phyloP scores from a whole-genome alignment of 2,329 filamentous ascomycete genomes.

The Paecilomyces formosus region DNA sequence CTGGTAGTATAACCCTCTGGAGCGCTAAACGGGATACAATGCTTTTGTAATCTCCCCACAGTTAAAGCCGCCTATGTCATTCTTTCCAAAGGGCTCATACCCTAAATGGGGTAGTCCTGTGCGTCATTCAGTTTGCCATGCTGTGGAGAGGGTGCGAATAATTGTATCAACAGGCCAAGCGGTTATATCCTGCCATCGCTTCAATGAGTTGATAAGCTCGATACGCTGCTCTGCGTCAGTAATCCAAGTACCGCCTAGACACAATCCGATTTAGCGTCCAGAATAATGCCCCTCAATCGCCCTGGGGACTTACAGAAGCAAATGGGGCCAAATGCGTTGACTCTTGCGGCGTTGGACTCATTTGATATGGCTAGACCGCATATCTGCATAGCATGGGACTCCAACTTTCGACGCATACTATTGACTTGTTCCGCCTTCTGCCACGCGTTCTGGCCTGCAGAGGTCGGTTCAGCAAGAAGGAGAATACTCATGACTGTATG shows the following conservation, averaged over 20 bases:
- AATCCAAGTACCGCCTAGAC: neutral
- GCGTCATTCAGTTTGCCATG: neutral
- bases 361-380: constrained; percentile 41
- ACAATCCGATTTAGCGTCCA: neutral
- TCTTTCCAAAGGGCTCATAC: neutral
- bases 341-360: constrained; percentile 35
- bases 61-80: neutral
- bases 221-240: neutral
- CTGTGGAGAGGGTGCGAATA: neutral
- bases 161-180: neutral
- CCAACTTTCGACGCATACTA: constrained; percentile 15
- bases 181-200: neutral
- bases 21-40: neutral
- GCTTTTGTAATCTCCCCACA: neutral
- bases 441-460: constrained; percentile 9
- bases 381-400: constrained; percentile 29
- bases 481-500: constrained; percentile 31
- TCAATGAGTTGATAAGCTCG: neutral
- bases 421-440: constrained; percentile 6
- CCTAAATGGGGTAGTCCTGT: neutral
- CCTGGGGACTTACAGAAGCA: constrained; percentile 33
- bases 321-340: constrained; percentile 45
- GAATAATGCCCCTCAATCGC: neutral
- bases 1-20: neutral
- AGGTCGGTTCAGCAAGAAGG: constrained; percentile 8